Percentiles rank a stretch among this genome's conserved stretches.
Conservation (phyloP, 306 rosid genomes). For the Dalbergia cochinchinensis region DNA sequence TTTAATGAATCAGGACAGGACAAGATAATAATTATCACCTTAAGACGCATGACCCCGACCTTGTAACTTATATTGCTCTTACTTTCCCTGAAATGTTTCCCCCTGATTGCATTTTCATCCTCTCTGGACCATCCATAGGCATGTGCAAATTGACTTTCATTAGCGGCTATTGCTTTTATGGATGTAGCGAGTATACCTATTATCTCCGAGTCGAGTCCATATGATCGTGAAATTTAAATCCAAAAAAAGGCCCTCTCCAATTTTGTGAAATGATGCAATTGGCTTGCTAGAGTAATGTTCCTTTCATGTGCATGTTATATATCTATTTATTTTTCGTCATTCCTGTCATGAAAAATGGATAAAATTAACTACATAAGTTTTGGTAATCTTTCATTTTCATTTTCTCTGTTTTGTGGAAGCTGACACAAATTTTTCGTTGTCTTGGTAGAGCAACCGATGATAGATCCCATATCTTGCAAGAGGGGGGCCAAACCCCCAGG, state of each 20-base stretch:
- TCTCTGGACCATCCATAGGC: conserved; percentile 23
- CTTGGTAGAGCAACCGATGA: conserved; percentile 31
- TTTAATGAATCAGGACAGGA: background rate
- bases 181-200: background rate
- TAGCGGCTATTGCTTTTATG: background rate
- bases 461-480: conserved; percentile 42
- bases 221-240: background rate
- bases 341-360: background rate
- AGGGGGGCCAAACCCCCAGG: conserved; percentile 17
- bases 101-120: conserved; percentile 7
- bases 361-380: background rate
- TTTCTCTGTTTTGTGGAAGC: conserved; percentile 17
- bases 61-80: conserved; percentile 33
- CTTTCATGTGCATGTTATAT: background rate
- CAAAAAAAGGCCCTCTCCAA: background rate
- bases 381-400: conserved; percentile 41
- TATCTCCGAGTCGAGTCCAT: background rate
- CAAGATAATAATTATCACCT: conserved; percentile 23
- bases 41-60: conserved; percentile 39
- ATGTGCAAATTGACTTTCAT: conserved; percentile 23
- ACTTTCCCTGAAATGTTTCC: conserved; percentile 16
- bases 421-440: conserved; percentile 10
- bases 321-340: background rate
- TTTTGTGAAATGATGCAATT: conserved; percentile 18
- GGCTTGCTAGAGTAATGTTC: background rate